phyloP scores from a whole-genome alignment of 1,284 basidiomycete genomes.

The Butyriboletus regius region DNA sequence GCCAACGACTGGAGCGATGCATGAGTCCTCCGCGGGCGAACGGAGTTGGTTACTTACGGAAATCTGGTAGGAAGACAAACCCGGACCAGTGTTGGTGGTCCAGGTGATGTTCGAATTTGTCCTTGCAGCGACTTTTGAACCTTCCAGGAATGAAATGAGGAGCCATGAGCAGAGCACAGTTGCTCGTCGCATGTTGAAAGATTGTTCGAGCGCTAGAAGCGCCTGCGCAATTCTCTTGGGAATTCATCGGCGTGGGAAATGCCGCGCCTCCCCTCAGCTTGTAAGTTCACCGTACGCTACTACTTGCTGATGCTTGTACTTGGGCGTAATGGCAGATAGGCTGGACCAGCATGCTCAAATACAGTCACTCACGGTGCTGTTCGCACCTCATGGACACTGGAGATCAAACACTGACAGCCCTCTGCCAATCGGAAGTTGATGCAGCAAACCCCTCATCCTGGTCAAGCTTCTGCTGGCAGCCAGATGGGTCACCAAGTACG shows the following conservation, averaged over 20 bases:
- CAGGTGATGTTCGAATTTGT: slow-evolving; percentile 16
- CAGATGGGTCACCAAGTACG: background rate
- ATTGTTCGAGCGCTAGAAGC: background rate
- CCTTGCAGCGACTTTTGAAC: slow-evolving; percentile 1
- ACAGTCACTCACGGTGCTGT: background rate
- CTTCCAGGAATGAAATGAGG: slow-evolving; percentile 10
- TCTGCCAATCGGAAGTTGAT: background rate
- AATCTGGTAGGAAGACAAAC: slow-evolving; percentile 23
- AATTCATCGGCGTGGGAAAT: slow-evolving; percentile 14
- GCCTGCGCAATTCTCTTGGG: background rate
- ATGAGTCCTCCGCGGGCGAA: slow-evolving; percentile 10
- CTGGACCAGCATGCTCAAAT: background rate
- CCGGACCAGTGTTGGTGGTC: slow-evolving; percentile 7
- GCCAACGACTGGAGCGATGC: slow-evolving; percentile 16
- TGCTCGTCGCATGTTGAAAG: slow-evolving; percentile 22
- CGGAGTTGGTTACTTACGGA: slow-evolving; percentile 18
- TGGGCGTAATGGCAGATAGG: background rate
- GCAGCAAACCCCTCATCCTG: background rate
- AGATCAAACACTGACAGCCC: background rate
- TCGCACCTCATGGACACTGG: background rate
- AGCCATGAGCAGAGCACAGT: slow-evolving; percentile 15
- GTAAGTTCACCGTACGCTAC: no score
- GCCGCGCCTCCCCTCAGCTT: no score
- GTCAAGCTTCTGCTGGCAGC: background rate
- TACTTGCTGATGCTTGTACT: background rate